phyloP scores from a whole-genome alignment of 768 basidiomycete genomes.

The Amanita molliuscula region DNA sequence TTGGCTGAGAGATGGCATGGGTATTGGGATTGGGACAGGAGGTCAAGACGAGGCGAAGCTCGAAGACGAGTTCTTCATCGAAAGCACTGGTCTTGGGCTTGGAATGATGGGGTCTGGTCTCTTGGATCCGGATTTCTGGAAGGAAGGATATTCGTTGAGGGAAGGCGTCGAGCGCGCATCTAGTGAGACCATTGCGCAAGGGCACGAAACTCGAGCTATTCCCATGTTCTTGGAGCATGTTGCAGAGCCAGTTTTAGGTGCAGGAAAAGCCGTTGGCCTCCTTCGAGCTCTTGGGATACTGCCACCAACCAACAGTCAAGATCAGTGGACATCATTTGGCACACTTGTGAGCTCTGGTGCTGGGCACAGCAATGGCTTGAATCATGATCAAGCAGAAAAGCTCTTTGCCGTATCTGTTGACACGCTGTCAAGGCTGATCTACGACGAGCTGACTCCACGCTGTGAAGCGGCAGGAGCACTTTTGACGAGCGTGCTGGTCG shows the following conservation, averaged over 20 bases:
- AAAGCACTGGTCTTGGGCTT: constrained; percentile 49
- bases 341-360: constrained; percentile 20
- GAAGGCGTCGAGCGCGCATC: constrained; percentile 23
- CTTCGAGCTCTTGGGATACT: constrained; percentile 47
- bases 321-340: constrained; percentile 33
- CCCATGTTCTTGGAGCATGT: constrained; percentile 57
- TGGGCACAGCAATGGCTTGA: neutral
- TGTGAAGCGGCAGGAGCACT: constrained; percentile 41
- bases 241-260: constrained; percentile 46
- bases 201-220: constrained; percentile 23
- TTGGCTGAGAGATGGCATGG: constrained; percentile 73
- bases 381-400: constrained; percentile 3
- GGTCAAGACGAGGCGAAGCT: constrained; percentile 25
- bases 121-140: constrained; percentile 72
- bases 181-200: constrained; percentile 11
- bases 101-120: constrained; percentile 39
- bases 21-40: constrained; percentile 26
- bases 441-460: constrained; percentile 48
- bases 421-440: constrained; percentile 49
- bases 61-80: constrained; percentile 77
- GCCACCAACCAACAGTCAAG: constrained; percentile 15
- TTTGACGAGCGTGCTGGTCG: constrained; percentile 48
- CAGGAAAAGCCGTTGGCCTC: constrained; percentile 72
- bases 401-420: constrained; percentile 49
- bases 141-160: constrained; percentile 55